A percentile compares a stretch with the other conserved stretches of the same genome.
Conservation (phyloP, 768 basidiomycete genomes). For the Porphyrellus cyaneotinctus region DNA sequence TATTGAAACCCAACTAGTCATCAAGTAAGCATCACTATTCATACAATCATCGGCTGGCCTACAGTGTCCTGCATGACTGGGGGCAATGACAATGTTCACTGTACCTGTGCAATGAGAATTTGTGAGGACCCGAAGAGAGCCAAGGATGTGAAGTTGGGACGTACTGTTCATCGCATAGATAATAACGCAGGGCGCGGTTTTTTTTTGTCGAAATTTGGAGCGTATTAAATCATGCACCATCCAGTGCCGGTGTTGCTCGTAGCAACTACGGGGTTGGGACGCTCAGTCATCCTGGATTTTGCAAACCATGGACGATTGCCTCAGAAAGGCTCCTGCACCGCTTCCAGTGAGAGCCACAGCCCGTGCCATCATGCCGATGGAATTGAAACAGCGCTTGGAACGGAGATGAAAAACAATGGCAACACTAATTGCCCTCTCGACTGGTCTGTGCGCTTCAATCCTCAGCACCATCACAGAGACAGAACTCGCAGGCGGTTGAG, state of each 20-base stretch:
- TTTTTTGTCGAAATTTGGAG: neutral
- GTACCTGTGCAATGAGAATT: conserved; percentile 8
- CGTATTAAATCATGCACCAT: neutral
- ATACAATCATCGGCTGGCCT: conserved; percentile 13
- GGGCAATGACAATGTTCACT: conserved; percentile 1
- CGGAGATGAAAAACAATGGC: conserved; percentile 28
- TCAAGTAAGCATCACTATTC: conserved; percentile 31
- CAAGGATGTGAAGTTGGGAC: neutral
- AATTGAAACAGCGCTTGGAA: conserved; percentile 21
- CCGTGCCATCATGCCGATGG: conserved; percentile 27
- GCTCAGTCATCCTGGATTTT: conserved; percentile 1
- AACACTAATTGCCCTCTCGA: conserved; percentile 21
- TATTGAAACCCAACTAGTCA: conserved; percentile 38
- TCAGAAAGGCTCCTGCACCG: conserved; percentile 21
- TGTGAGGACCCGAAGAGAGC: neutral
- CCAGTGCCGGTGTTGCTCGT: neutral
- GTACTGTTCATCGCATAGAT: neutral
- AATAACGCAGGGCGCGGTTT: neutral
- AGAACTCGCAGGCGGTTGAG: conserved; percentile 38
- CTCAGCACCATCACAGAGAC: conserved; percentile 39
- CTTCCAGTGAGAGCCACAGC: conserved; percentile 12
- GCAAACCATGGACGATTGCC: conserved; percentile 21
- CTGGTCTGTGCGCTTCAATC: conserved; percentile 35
- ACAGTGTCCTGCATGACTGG: conserved; percentile 8
- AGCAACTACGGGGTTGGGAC: neutral